phyloP scores from a whole-genome alignment of 352 stramenopile genomes.

The Globisporangium irregulare region DNA sequence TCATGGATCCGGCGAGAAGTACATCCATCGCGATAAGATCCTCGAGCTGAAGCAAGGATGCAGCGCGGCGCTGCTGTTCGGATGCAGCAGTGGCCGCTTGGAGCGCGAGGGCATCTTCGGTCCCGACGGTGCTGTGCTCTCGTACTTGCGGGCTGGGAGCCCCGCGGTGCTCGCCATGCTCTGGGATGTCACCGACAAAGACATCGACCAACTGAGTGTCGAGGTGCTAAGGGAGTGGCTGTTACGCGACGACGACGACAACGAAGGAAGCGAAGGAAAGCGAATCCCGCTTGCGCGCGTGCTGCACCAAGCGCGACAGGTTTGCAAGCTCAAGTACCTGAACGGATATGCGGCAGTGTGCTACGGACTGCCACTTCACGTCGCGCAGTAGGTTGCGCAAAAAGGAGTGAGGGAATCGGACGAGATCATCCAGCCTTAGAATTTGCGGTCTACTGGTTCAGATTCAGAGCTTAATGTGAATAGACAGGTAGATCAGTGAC shows the following conservation, averaged over 20 bases:
- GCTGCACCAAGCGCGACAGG: slow-evolving; percentile 63
- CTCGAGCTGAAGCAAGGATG: slow-evolving; percentile 42
- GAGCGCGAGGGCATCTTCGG: slow-evolving; percentile 88
- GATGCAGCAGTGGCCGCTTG: slow-evolving; percentile 95
- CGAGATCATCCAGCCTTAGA: background rate
- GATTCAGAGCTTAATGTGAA: background rate
- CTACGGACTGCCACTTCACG: slow-evolving; percentile 90
- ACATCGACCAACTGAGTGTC: slow-evolving; percentile 94
- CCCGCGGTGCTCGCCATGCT: slow-evolving; percentile 97
- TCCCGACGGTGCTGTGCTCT: slow-evolving; percentile 91
- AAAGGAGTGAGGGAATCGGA: background rate
- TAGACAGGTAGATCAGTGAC: background rate
- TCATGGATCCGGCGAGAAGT: slow-evolving; percentile 94
- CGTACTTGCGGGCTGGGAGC: slow-evolving; percentile 92
- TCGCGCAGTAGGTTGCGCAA: slow-evolving; percentile 12
- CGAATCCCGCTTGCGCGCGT: slow-evolving; percentile 53
- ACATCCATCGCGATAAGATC: slow-evolving; percentile 85
- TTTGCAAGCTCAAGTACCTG: slow-evolving; percentile 94
- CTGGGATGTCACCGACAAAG: slow-evolving; percentile 98
- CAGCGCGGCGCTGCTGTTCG: slow-evolving; percentile 93
- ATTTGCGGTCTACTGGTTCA: background rate
- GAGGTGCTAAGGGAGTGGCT: slow-evolving; percentile 63
- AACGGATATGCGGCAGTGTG: slow-evolving; percentile 95
- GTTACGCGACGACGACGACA: slow-evolving; percentile 42
- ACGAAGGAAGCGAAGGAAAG: slow-evolving; percentile 11